Base-by-base conservation (phyloP, 78 protist species). In the Dictyostelium capitatum region DNA sequence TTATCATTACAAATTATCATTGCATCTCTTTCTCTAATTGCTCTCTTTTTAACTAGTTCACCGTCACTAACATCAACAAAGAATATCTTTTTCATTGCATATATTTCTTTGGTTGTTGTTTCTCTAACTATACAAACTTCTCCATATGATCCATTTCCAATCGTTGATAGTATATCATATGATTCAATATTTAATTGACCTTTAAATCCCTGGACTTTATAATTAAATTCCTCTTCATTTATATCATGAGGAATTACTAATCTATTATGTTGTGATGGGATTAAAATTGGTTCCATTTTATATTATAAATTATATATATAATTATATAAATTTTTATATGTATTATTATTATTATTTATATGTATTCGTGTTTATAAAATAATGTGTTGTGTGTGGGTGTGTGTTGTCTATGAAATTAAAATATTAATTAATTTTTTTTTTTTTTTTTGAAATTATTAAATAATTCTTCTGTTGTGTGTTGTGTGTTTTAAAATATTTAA, bases 81-180 rank as follows among this genome's bases (percentile, higher is more conserved):
- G 30, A 43, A 77, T 47, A 85, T 77, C 46, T 85, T 85, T 50
- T 85, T 85, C 30, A 85, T 37, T 62, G 92, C 92, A 65, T 85
- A 85, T n/a, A 85, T 53, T 25, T 47, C 37, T 9, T 72, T 48
- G 47, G 82, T 64, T 9, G 64, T 32, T 85, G 75, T 85, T 54
- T 85, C 81, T 77, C 65, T 85, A 5, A 85, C 92, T 23, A 85
- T 41, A 64, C 51, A 77, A 32, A 85, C 92, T 50, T 74, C 82
- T 30, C 92, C 92, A 85, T 77, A 85, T 12, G 92, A 85, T 17
- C 92, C 92, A 77, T 69, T 85, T 30, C 92, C 92, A 70, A 85
- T 77, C 4, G 83, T 85, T 75, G 92, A 74, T 20, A 85, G 12
- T 6, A 77, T 77, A 25, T 85, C 92, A n/a, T 41, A 72, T 19